phyloP scores from a whole-genome alignment of 1,284 basidiomycete species.

The Apiotrichum akiyoshidainum region DNA sequence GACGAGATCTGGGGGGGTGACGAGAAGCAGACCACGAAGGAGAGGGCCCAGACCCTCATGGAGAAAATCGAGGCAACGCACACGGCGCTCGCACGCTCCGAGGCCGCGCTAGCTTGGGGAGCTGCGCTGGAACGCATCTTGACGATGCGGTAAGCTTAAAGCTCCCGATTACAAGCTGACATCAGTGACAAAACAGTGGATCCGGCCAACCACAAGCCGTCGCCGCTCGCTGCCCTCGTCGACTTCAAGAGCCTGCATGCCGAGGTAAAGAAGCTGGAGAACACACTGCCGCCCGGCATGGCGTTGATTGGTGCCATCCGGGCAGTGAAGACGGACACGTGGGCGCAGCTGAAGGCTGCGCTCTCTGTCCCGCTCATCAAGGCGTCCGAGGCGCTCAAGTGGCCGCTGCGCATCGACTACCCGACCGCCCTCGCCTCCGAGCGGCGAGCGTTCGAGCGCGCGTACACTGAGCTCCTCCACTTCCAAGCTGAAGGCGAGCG shows the following conservation, averaged over 20 bases:
- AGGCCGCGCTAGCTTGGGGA: slow-evolving; percentile 71
- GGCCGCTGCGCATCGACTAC: slow-evolving; percentile 73
- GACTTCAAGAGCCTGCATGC: slow-evolving; percentile 62
- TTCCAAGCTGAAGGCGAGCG: slow-evolving; percentile 63
- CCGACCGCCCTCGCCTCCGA: slow-evolving; percentile 55
- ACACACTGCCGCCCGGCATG: slow-evolving; percentile 50
- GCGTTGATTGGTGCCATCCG: slow-evolving; percentile 55
- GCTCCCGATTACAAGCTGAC: slow-evolving; percentile 18
- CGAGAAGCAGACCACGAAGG: slow-evolving; percentile 3
- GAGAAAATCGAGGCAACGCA: slow-evolving; percentile 74
- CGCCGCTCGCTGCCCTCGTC: slow-evolving; percentile 52
- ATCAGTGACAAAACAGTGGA: slow-evolving; percentile 37
- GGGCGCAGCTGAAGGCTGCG: slow-evolving; percentile 65
- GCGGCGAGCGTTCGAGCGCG: slow-evolving; percentile 64
- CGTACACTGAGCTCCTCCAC: slow-evolving; percentile 69
- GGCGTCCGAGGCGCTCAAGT: slow-evolving; percentile 68
- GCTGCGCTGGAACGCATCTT: slow-evolving; percentile 68
- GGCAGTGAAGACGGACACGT: slow-evolving; percentile 63
- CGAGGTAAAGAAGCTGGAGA: slow-evolving; percentile 56
- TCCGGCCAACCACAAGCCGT: slow-evolving; percentile 51
- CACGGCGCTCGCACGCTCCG: slow-evolving; percentile 65
- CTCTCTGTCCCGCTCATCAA: slow-evolving; percentile 62
- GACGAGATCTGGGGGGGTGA: neutral
- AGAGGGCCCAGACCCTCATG: slow-evolving; percentile 26
- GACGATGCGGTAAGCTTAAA: slow-evolving; percentile 63